Evolutionary conservation across 768 basidiomycete genomes (phyloP).

Genomic region (Astraeus odoratus): DNA sequence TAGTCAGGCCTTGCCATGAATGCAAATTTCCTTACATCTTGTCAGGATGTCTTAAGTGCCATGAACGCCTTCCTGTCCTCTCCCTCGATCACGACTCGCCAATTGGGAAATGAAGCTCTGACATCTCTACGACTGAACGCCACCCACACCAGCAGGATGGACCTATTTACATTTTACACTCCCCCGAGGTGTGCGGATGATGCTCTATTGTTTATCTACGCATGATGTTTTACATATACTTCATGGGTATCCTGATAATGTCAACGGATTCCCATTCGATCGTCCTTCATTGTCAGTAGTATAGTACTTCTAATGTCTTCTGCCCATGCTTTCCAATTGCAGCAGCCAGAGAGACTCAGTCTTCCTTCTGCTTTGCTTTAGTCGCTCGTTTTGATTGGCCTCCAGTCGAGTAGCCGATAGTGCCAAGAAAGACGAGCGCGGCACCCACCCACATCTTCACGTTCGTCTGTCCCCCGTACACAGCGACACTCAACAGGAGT

Average conservation of each 20-base stretch:
- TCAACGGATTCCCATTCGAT: neutral
- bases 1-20: too few relatives aligned
- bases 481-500: conserved; percentile 59
- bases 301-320: neutral
- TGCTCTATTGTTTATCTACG: too few relatives aligned
- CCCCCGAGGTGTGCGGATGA: too few relatives aligned
- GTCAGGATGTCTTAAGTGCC: too few relatives aligned
- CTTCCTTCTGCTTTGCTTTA: conserved; percentile 19
- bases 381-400: conserved; percentile 1
- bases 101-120: too few relatives aligned
- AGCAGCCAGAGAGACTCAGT: conserved; percentile 5
- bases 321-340: neutral
- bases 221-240: conserved; percentile 1
- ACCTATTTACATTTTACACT: too few relatives aligned
- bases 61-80: too few relatives aligned
- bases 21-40: too few relatives aligned
- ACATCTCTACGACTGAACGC: too few relatives aligned
- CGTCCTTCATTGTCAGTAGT: neutral
- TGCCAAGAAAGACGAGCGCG: conserved; percentile 60
- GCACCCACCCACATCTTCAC: conserved; percentile 65
- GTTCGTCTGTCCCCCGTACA: conserved; percentile 35
- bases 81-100: too few relatives aligned
- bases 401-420: conserved; percentile 54
- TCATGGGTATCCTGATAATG: neutral
- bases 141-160: too few relatives aligned